Base-by-base conservation (phyloP, 2,329 filamentous ascomycete genomes). In the Monosporascus sp. region DNA sequence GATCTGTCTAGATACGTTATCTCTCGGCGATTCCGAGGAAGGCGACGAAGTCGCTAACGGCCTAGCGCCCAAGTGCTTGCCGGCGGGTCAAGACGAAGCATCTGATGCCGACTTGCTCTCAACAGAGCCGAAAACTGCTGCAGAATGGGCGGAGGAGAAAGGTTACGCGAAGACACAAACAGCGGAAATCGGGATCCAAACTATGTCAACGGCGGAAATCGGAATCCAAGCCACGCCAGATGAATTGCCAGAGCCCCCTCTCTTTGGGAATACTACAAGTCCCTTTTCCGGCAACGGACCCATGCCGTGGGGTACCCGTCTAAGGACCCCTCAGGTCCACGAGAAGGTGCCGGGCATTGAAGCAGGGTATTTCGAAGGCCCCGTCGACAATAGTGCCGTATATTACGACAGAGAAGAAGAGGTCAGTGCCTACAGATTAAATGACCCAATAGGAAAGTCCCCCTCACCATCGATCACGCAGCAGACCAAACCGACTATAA, bases 1-100 rank as follows among this genome's bases (percentile, higher is more conserved):
- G 64, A 65, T 81, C 18, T 79, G 76, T 58, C 77, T 72, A 56
- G 79, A 82, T 56, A 80, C 78, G 1, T 77, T 77, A 55, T 71
- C 71, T 15, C 68, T 81, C 18, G 69, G 71, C 38, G 68, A 70
- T 50, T 60, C 67, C 24, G 63, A 67, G 1, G 65, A 68, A 5
- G 60, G 63, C 11, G 51, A 60, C 6, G 50, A 48, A 46, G 46
- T 53, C 18, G 11, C 49, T 8, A 53, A 49, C 28, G 43, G 43
- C 11, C 15, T 24, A 5, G 43, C n/a, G 43, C 43, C 43, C 7
- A 46, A 24, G 22, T 31, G 24, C 20, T 46, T 46, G 43, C 24
- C 43, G 43, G 22, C 43, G 43, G 24, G 26, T n/a, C 24, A 46
- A 22, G 22, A 18, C 20, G 24, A 28, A 15, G 31, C 15, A 7